Conservation (phyloP, 495 filamentous ascomycete species). For the Beverwykella pulmonaria region DNA sequence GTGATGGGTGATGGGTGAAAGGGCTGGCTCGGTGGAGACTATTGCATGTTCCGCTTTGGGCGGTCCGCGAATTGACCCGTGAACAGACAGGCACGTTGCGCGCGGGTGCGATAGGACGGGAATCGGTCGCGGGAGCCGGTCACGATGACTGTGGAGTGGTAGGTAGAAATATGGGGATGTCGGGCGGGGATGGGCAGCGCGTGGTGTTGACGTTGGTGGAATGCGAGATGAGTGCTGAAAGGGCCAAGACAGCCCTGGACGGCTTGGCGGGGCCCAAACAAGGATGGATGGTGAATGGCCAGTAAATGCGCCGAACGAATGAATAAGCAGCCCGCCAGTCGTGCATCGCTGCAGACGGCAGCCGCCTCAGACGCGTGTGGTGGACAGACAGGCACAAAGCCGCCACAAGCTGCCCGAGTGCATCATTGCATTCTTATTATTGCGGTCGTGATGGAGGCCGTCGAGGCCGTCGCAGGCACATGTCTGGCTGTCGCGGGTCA, state of each 20-base stretch:
- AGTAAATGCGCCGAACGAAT: too few species aligned
- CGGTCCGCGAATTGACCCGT: too few species aligned
- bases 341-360: neutral
- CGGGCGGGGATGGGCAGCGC: neutral
- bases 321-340: too few species aligned
- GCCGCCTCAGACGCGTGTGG: neutral
- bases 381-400: neutral
- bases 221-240: neutral
- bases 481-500: neutral
- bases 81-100: too few species aligned
- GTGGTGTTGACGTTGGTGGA: neutral
- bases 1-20: neutral
- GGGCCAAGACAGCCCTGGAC: neutral
- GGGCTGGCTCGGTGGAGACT: too few species aligned
- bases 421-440: neutral
- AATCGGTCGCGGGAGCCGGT: too few species aligned
- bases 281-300: neutral
- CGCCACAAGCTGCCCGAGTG: neutral
- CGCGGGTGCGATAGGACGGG: too few species aligned
- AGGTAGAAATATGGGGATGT: too few species aligned
- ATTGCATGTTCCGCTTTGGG: too few species aligned
- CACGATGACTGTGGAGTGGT: too few species aligned
- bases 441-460: too few species aligned
- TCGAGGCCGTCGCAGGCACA: neutral
- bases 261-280: neutral